Evolutionary conservation across 164 flowering plant genomes (phyloP).

Genomic region (Pachysandra terminalis): DNA sequence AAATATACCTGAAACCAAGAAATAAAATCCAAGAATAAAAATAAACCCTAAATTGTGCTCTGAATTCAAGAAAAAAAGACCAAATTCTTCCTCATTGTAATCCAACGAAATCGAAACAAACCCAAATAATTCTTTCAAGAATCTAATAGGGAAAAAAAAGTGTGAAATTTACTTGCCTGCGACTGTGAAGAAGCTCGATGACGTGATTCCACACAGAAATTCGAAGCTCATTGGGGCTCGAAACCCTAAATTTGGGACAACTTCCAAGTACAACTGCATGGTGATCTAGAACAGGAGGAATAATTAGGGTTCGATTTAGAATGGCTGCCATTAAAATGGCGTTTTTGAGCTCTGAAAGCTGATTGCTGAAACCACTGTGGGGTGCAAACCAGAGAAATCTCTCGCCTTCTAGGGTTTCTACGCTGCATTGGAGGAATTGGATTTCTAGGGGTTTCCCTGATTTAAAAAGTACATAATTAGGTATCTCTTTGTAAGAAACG

Average conservation of each 20-base stretch:
- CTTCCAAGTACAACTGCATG: slow-evolving; percentile 93
- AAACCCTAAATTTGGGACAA: slow-evolving; percentile 92
- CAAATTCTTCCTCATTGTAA: too few species aligned
- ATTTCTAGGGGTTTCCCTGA: slow-evolving; percentile 12
- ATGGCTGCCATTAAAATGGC: slow-evolving; percentile 71
- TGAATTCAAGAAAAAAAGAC: neutral
- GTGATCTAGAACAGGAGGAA: slow-evolving; percentile 91
- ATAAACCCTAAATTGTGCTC: slow-evolving; percentile 1
- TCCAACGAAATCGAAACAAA: slow-evolving; percentile 1
- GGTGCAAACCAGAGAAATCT: slow-evolving; percentile 80
- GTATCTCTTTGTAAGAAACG: slow-evolving; percentile 18
- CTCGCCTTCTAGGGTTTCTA: slow-evolving; percentile 20
- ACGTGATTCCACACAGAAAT: slow-evolving; percentile 68
- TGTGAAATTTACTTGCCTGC: slow-evolving; percentile 37
- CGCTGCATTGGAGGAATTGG: slow-evolving; percentile 22
- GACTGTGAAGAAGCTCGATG: slow-evolving; percentile 48
- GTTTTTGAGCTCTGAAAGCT: slow-evolving; percentile 83
- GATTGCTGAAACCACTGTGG: slow-evolving; percentile 97
- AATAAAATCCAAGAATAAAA: slow-evolving; percentile 5
- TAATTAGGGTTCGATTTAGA: slow-evolving; percentile 74
- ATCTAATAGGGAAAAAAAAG: neutral
- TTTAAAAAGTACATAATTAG: slow-evolving; percentile 15
- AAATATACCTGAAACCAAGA: slow-evolving; percentile 63
- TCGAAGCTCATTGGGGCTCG: slow-evolving; percentile 50
- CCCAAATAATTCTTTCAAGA: neutral